phyloP scores from a whole-genome alignment of 2,329 filamentous ascomycete genomes.

The Epichloe typhina region DNA sequence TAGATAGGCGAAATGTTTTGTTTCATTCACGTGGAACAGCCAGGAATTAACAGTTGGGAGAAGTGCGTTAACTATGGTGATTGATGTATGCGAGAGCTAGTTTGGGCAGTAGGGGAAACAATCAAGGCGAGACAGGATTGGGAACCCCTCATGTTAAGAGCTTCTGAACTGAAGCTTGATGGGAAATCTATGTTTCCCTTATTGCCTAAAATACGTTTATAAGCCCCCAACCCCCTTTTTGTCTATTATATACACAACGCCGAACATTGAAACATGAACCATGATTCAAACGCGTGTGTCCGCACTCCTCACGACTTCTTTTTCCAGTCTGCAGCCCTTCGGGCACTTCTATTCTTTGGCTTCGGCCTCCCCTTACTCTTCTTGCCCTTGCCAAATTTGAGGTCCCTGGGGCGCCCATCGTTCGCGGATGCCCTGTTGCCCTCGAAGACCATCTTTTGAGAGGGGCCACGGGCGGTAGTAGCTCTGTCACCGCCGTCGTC shows the following conservation, averaged over 20 bases:
- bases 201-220: not conserved
- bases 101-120: too few species aligned
- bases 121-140: too few species aligned
- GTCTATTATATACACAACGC: not conserved
- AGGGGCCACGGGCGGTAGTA: conserved; percentile 22
- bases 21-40: not conserved
- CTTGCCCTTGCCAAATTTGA: conserved; percentile 34
- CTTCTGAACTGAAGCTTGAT: too few species aligned
- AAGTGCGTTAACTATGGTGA: too few species aligned
- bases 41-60: too few species aligned
- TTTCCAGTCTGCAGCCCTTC: conserved; percentile 31
- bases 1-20: not conserved
- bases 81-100: too few species aligned
- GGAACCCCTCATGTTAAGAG: too few species aligned
- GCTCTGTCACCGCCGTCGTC: conserved; percentile 10
- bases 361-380: conserved; percentile 31
- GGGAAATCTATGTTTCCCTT: too few species aligned
- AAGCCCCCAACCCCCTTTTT: not conserved
- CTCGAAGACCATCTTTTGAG: conserved; percentile 68
- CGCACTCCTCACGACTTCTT: conserved; percentile 20
- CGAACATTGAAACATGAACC: not conserved
- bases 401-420: conserved; percentile 49
- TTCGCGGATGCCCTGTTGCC: conserved; percentile 59
- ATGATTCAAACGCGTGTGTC: not conserved
- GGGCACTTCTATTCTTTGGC: conserved; percentile 25